Evolutionary conservation across 2,329 filamentous ascomycete genomes (phyloP).

Genomic region (Cladosporium sp.): DNA sequence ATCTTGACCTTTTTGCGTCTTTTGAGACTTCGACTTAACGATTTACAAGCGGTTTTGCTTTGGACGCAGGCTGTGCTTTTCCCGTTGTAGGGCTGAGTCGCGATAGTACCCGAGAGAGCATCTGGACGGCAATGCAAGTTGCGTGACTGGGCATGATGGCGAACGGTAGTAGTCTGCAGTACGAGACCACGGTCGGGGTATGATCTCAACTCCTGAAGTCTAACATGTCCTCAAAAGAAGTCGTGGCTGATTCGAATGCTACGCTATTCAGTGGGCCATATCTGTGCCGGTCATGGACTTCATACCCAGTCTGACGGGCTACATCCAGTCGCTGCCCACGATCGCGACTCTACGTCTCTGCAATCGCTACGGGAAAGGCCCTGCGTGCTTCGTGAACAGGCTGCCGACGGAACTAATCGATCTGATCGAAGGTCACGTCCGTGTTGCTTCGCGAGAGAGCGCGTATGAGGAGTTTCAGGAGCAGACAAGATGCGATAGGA

Average conservation of each 20-base stretch:
- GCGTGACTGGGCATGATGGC: no score
- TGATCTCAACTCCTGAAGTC: no score
- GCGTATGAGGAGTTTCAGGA: not conserved
- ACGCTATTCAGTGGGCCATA: not conserved
- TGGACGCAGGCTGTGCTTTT: no score
- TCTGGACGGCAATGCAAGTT: no score
- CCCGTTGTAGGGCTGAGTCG: no score
- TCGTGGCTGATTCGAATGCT: no score
- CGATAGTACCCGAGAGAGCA: no score
- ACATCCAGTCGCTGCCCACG: not conserved
- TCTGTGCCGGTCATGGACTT: not conserved
- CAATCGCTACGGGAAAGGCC: not conserved
- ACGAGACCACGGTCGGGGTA: not conserved
- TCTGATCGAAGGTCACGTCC: not conserved
- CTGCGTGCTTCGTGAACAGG: not conserved
- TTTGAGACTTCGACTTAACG: no score
- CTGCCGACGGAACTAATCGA: constrained; percentile 2
- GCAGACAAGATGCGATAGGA: not conserved
- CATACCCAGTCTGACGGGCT: not conserved
- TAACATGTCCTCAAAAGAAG: no score
- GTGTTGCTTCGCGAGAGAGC: not conserved
- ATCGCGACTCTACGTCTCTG: constrained; percentile 3
- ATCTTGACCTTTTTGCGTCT: no score
- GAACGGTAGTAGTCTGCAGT: not conserved
- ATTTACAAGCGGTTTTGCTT: no score